Evolutionary conservation across 2,329 filamentous ascomycete genomes (phyloP).

Genomic region (Scedosporium dehoogii): DNA sequence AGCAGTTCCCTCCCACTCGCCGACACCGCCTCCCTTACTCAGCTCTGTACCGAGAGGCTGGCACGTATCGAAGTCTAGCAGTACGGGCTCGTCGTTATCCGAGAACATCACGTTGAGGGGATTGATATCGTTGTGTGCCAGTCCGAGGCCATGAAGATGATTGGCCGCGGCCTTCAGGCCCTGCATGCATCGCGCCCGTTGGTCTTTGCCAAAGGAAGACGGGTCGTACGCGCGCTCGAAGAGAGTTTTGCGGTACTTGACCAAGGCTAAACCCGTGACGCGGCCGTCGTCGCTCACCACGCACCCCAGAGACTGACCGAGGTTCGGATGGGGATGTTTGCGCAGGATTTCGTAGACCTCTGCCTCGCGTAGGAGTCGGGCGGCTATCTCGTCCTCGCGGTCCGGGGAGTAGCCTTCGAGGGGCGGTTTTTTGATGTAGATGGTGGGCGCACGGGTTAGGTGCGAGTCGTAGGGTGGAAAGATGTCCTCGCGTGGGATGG

Average conservation of each 20-base stretch:
- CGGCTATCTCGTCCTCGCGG: slow-evolving; percentile 1
- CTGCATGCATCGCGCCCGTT: not conserved
- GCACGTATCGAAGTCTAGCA: slow-evolving; percentile 22
- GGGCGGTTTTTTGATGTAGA: not conserved
- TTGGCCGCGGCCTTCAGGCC: slow-evolving; percentile 14
- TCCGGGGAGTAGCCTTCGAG: not conserved
- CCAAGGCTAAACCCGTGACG: slow-evolving; percentile 16
- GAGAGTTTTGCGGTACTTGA: slow-evolving; percentile 10
- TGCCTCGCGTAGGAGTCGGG: slow-evolving; percentile 11
- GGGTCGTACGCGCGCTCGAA: slow-evolving; percentile 9
- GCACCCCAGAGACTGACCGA: slow-evolving; percentile 18
- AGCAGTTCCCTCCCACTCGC: too few species aligned
- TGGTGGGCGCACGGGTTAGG: not conserved
- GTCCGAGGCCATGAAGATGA: slow-evolving; percentile 21
- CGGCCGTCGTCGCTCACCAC: slow-evolving; percentile 12
- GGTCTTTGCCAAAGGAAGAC: not conserved
- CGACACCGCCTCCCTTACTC: too few species aligned
- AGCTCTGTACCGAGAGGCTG: too few species aligned
- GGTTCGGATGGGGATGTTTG: slow-evolving; percentile 17
- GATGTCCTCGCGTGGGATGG: not conserved
- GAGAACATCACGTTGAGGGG: slow-evolving; percentile 22
- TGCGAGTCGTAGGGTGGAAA: not conserved
- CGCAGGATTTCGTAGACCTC: slow-evolving; percentile 11
- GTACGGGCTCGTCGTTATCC: slow-evolving; percentile 17
- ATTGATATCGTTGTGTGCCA: slow-evolving; percentile 24